Evolutionary conservation across 2,329 filamentous ascomycete genomes (phyloP).

Genomic region (Acephala macrosclerotiorum): DNA sequence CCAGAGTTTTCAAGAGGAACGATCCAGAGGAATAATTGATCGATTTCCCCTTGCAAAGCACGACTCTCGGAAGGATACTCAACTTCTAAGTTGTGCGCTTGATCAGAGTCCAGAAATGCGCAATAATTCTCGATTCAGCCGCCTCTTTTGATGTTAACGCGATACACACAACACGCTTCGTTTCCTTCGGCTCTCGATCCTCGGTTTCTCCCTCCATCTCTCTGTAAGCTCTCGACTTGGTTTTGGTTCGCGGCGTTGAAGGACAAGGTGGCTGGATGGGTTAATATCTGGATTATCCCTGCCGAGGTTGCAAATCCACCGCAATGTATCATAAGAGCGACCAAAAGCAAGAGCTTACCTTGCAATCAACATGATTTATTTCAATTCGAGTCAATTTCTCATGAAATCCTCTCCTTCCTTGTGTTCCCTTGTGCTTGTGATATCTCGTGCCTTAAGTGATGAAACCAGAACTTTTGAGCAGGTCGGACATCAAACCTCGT

Average conservation of each 20-base stretch:
- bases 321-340: slow-evolving; percentile 7
- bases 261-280: not conserved
- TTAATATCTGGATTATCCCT: not conserved
- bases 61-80: not conserved
- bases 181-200: not conserved
- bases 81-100: not conserved
- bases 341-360: not conserved
- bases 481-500: too few relatives aligned
- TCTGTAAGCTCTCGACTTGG: not conserved
- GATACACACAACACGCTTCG: not conserved
- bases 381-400: not conserved
- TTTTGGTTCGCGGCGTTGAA: not conserved
- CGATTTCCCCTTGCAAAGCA: not conserved
- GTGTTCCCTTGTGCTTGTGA: too few relatives aligned
- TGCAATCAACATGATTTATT: not conserved
- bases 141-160: not conserved
- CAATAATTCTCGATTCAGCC: not conserved
- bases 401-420: not conserved
- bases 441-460: too few relatives aligned
- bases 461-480: too few relatives aligned
- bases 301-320: not conserved
- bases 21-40: slow-evolving; percentile 1
- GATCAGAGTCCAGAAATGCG: not conserved
- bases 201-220: not conserved
- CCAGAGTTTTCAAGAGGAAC: slow-evolving; percentile 33